Evolutionary conservation across 2,329 filamentous ascomycete genomes (phyloP), one percentile per base, ranked within the genome.

Genomic region (Fusarium chaquense): DNA sequence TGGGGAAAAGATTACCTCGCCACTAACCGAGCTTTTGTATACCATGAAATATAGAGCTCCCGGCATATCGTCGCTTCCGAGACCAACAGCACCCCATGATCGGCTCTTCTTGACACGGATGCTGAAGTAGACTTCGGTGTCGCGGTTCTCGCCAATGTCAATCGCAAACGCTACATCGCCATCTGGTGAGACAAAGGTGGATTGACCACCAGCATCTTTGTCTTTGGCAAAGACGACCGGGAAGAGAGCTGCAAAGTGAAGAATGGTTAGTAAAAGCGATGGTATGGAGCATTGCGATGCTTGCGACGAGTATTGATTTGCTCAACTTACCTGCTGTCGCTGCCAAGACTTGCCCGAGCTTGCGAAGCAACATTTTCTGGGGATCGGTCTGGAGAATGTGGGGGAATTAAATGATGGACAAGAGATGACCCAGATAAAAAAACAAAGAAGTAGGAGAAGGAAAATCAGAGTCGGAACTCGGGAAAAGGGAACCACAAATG

Each of bases 1-100:
- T 3, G 87, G 85, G 28, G 85, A 88, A 59, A 90, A 80, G 28
- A 86, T 89, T 58, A 88, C 81, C 67, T 85, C 85, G 54, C 81
- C 76, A 55, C 80, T 81, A 8, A 78, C 78, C 6, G 77, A 75
- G 58, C 83, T 83, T 46, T 80, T 77, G 78, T 90, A 89, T n/a
- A 84, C 77, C 72, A 89, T 81, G 45, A 89, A 81, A 60, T 87
- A 84, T 26, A 89, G 79, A 10, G 86, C 80, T 51, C 84, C 81
- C 5, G 80, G 77, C 83, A 88, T 88, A 70, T 83, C 81, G 47
- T 81, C 70, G 58, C 80, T 82, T 46, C 87, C 87, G 38, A 88
- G 81, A 36, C 87, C 87, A 43, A 89, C 76, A 60, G 84, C 85
- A 43, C 82, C 82, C 86, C 86, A 90, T 36, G 83, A 82, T 38